A percentile compares a stretch with the other conserved stretches of the same genome.
Evolutionary conservation across 2,329 filamentous ascomycete genomes (phyloP).

Genomic region (Alternaria dauci): DNA sequence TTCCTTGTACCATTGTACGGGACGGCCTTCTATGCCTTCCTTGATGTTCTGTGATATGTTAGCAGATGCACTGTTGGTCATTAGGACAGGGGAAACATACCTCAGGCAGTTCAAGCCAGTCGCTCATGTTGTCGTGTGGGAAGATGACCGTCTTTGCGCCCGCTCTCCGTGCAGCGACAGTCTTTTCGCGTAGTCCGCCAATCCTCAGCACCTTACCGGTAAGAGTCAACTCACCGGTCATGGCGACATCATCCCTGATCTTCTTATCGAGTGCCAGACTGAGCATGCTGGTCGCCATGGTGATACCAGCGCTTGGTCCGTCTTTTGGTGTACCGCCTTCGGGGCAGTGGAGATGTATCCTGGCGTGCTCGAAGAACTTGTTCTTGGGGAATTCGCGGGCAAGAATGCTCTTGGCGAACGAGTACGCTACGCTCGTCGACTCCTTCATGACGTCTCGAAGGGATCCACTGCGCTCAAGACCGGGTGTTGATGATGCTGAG

Average conservation of each 20-base stretch:
- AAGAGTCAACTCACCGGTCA: conserved; percentile 97
- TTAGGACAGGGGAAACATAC: conserved; percentile 64
- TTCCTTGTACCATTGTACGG: conserved; percentile 92
- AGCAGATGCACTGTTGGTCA: conserved; percentile 4
- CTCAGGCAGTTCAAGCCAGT: conserved; percentile 97
- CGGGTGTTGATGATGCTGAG: conserved; percentile 74
- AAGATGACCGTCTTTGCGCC: conserved; percentile 95
- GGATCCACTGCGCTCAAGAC: conserved; percentile 91
- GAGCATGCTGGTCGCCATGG: conserved; percentile 94
- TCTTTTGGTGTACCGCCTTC: conserved; percentile 97
- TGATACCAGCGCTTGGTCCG: conserved; percentile 81
- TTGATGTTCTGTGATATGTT: conserved; percentile 83
- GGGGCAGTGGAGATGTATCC: conserved; percentile 93
- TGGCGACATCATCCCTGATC: conserved; percentile 87
- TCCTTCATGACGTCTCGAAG: conserved; percentile 98
- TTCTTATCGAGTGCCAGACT: conserved; percentile 81
- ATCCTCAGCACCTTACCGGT: conserved; percentile 97
- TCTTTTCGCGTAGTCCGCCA: conserved; percentile 94
- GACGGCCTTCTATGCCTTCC: conserved; percentile 88
- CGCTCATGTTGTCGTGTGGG: conserved; percentile 91
- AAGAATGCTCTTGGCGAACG: conserved; percentile 90
- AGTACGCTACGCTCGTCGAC: conserved; percentile 93
- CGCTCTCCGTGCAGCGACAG: conserved; percentile 89
- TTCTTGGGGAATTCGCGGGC: conserved; percentile 87
- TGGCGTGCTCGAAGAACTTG: conserved; percentile 94